phyloP scores from a whole-genome alignment of 495 filamentous ascomycete species.

The Umbilicaria muhlenbergii region DNA sequence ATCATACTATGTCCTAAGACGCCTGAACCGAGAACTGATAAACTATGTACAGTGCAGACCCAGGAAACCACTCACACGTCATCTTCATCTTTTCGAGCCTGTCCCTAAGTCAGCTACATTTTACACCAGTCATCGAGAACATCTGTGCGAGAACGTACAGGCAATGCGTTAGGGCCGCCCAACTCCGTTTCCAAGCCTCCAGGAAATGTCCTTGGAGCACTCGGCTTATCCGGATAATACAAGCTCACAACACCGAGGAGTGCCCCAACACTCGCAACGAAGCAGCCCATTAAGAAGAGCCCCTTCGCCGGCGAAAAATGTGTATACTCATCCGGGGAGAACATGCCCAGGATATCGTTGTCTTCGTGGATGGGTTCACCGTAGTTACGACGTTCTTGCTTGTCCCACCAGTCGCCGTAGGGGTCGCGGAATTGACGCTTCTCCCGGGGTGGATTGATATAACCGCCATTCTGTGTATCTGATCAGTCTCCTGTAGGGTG shows the following conservation, averaged over 20 bases:
- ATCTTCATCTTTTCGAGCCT: too few species aligned
- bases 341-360: constrained; percentile 84
- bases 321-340: constrained; percentile 79
- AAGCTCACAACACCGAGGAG: constrained; percentile 54
- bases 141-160: too few species aligned
- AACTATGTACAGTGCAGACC: too few species aligned
- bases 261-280: constrained; percentile 53
- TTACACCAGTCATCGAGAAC: too few species aligned
- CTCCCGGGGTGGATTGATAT: constrained; percentile 67
- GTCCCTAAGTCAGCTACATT: too few species aligned
- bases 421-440: constrained; percentile 88
- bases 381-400: constrained; percentile 90
- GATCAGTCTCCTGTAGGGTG: constrained; percentile 8
- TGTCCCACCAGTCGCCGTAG: constrained; percentile 91
- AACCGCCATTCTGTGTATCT: constrained; percentile 65
- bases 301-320: constrained; percentile 63
- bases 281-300: constrained; percentile 54
- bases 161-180: constrained; percentile 35
- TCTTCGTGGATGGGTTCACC: constrained; percentile 95
- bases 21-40: too few species aligned
- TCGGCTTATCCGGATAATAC: constrained; percentile 74
- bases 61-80: too few species aligned
- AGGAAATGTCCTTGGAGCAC: constrained; percentile 62
- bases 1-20: too few species aligned
- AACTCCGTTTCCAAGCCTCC: constrained; percentile 75